Conservation (phyloP, 2,329 filamentous ascomycete species). For the Remersonia thermophila region DNA sequence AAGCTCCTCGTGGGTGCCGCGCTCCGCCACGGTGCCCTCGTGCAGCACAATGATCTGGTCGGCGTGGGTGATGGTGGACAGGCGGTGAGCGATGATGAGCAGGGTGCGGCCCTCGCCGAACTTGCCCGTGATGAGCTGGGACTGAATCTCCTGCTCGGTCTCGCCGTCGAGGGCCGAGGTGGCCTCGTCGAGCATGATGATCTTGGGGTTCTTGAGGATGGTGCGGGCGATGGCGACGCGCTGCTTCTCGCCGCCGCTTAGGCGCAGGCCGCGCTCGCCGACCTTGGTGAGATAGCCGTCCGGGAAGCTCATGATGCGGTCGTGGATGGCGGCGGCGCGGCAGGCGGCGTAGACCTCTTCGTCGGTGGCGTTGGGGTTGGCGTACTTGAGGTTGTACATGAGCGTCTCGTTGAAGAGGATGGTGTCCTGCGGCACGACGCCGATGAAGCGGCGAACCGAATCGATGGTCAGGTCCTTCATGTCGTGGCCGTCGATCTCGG, state of each 20-base stretch:
- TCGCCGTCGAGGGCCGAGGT: slow-evolving; percentile 57
- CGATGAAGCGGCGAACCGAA: slow-evolving; percentile 81
- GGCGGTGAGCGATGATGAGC: slow-evolving; percentile 84
- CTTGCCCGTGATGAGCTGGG: slow-evolving; percentile 51
- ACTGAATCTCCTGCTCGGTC: slow-evolving; percentile 45
- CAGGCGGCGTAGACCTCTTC: slow-evolving; percentile 40
- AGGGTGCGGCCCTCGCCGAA: slow-evolving; percentile 80
- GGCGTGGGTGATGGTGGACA: slow-evolving; percentile 76
- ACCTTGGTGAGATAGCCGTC: slow-evolving; percentile 42
- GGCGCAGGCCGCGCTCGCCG: slow-evolving; percentile 38
- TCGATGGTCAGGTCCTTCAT: slow-evolving; percentile 83
- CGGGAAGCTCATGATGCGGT: slow-evolving; percentile 39
- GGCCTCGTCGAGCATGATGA: slow-evolving; percentile 60
- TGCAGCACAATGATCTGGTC: slow-evolving; percentile 75
- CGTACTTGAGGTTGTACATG: slow-evolving; percentile 44
- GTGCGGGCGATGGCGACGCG: slow-evolving; percentile 50
- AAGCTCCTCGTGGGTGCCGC: slow-evolving; percentile 67
- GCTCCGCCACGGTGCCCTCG: slow-evolving; percentile 63
- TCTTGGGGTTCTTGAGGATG: slow-evolving; percentile 55
- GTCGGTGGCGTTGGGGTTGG: slow-evolving; percentile 34
- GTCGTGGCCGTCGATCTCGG: slow-evolving; percentile 73
- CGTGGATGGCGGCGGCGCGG: slow-evolving; percentile 41
- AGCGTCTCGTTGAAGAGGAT: slow-evolving; percentile 48
- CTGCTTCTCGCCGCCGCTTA: slow-evolving; percentile 50
- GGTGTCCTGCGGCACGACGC: slow-evolving; percentile 93